Base-by-base conservation (phyloP, 495 filamentous ascomycete species). In the Cairneyella variabilis region DNA sequence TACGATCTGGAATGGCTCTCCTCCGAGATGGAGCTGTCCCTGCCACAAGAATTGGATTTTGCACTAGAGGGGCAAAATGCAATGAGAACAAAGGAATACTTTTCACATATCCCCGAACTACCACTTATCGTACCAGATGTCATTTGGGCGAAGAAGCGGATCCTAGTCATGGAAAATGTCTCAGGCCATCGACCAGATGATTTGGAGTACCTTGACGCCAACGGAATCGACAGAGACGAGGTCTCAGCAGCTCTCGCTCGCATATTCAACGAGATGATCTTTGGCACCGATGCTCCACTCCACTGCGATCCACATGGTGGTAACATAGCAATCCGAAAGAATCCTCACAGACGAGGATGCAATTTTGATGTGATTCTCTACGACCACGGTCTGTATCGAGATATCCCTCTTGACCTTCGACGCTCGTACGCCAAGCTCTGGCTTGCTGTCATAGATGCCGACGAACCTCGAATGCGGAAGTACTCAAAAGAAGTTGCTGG, bases 211-310 rank as follows among this genome's bases (percentile, higher is more conserved):
- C 74, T 97, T 2, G 95, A 97, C 68, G 71, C 79, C 8, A 88
- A 93, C 67, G 76, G 79, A 48, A 97, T 99, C 64, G 86, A 92
- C 67, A 85, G 95, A 9, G 95, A 96, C 69, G 95, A 99, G 70
- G 95, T 99, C 21, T 95, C 91, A 6, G 93, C 95, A 0, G 86
- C 92, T 0, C 71, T 99, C 4, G 85, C 92, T 2, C 83, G 84
- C 42, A 91, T 97, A 51, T 99, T 99, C 78, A 99, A 99, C 72
- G 91, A 96, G 66, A 99, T 99, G 95, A 96, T 99, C 53, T 99
- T 99, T 60, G 92, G 93, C 25, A 82, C 84, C 42, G 74, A 85
- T 54, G 91, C 93, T 2, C 89, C 92, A 0, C 74, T 99, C 28
- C 95, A 99, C 71, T 99, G 95, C 67, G 95, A 99, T 64, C 95